phyloP scores from a whole-genome alignment of 2,329 filamentous ascomycete genomes.

The Fusarium ambrosium region DNA sequence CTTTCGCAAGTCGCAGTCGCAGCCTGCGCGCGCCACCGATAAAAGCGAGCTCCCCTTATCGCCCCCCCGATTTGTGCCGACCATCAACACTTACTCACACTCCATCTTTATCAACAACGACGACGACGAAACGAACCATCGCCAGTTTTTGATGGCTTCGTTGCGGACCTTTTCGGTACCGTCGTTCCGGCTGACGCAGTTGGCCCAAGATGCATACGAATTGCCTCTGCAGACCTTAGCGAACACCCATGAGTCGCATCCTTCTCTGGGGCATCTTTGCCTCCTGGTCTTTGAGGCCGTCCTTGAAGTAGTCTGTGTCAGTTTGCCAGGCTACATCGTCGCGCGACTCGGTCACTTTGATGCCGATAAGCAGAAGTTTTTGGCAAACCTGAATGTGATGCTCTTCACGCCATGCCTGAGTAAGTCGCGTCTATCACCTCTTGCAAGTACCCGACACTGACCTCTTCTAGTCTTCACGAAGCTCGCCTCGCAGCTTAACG shows the following conservation, averaged over 20 bases:
- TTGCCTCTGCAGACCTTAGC: slow-evolving; percentile 58
- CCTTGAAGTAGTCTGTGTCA: slow-evolving; percentile 94
- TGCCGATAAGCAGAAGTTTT: slow-evolving; percentile 94
- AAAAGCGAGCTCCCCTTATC: slow-evolving; percentile 17
- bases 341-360: slow-evolving; percentile 93
- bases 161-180: slow-evolving; percentile 57
- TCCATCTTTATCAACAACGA: slow-evolving; percentile 10
- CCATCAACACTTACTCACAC: slow-evolving; percentile 3
- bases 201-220: slow-evolving; percentile 57
- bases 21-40: slow-evolving; percentile 19
- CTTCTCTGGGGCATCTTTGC: slow-evolving; percentile 76
- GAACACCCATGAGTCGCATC: slow-evolving; percentile 67
- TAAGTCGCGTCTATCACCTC: slow-evolving; percentile 55
- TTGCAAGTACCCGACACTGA: neutral
- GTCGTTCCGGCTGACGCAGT: slow-evolving; percentile 59
- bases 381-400: slow-evolving; percentile 95
- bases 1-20: slow-evolving; percentile 6
- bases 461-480: slow-evolving; percentile 86
- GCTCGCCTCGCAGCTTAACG: slow-evolving; percentile 91
- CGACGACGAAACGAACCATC: slow-evolving; percentile 8
- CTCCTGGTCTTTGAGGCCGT: slow-evolving; percentile 95
- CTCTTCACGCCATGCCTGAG: slow-evolving; percentile 97
- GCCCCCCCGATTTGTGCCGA: slow-evolving; percentile 28
- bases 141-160: slow-evolving; percentile 52
- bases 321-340: slow-evolving; percentile 92